Percentiles rank a stretch among this genome's conserved stretches.
Conservation (phyloP, 148 eudicot genomes). For the Arbutus unedo region DNA sequence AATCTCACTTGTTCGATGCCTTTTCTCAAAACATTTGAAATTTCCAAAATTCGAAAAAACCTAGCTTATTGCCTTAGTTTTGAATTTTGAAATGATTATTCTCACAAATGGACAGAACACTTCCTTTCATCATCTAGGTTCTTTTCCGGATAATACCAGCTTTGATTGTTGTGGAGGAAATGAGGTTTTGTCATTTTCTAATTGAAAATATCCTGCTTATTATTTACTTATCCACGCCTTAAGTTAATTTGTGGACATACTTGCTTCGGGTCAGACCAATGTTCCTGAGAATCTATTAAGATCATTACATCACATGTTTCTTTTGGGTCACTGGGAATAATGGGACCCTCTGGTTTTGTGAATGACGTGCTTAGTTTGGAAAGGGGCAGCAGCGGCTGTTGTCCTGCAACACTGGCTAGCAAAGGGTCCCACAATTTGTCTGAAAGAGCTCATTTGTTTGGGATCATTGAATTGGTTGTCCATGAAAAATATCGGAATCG, state of each 20-base stretch:
- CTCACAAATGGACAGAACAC: background rate
- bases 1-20: background rate
- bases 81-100: constrained; percentile 11
- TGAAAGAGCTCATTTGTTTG: background rate
- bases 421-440: background rate
- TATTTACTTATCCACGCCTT: background rate
- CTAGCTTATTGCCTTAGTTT: background rate
- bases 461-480: background rate
- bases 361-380: background rate
- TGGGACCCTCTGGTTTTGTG: background rate
- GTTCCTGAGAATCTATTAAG: background rate
- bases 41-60: background rate
- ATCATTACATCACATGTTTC: background rate
- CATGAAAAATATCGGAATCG: background rate
- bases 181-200: too few relatives aligned
- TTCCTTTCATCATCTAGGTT: background rate
- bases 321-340: background rate
- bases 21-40: background rate
- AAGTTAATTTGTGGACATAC: background rate
- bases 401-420: background rate
- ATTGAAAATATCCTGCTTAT: background rate
- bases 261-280: background rate
- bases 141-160: background rate
- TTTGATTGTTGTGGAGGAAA: background rate
- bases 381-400: too few relatives aligned